Base-by-base conservation (phyloP, 305 asterid species). In the Solanum aculeatissimum region DNA sequence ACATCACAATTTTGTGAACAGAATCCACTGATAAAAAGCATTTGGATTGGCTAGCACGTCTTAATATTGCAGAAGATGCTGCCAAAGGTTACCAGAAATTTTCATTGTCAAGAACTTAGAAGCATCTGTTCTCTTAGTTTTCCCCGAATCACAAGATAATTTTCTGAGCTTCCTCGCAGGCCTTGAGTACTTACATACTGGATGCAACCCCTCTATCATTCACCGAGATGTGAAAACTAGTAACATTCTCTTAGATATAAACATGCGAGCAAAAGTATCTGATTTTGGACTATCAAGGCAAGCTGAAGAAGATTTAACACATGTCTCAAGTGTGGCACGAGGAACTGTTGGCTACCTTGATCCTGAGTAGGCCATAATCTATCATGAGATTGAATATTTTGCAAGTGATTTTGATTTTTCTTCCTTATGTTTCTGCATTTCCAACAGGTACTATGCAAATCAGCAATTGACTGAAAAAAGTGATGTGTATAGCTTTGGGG, bases 241-340 rank as follows among this genome's bases (percentile, higher is more conserved):
- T 91, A 97, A 94, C 85, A 97, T 95, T 87, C 98, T 97, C 57
- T 89, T 97, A 25, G 99, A 97, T 86, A 91, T 92, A 83, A 93
- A 95, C 84, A 94, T 95, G 99, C 90, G 98, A 87, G 99, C 98
- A 47, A 97, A 97, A 89, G 98, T 97, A 25, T 97, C 99, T 10
- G 99, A 97, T 91, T 97, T 97, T 65, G 99, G 99, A 79, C 95
- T 97, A n/a, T 97, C 99, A 12, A 95, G 98, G 88, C 98, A 95
- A 91, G 95, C 99, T 60, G 99, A 97, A 87, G 99, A 94, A 87
- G 99, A 96, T 87, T 86, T 93, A 63, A 94, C 98, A 75, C 98
- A 97, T 84, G 82, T 95, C 87, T 97, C 99, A 42, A 97, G 99
- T 51, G 96, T 95, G 83, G 99, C 99, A 29, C 92, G 97, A 84